phyloP scores from a whole-genome alignment of 148 eudicot genomes.

The Rhododendron simsii region DNA sequence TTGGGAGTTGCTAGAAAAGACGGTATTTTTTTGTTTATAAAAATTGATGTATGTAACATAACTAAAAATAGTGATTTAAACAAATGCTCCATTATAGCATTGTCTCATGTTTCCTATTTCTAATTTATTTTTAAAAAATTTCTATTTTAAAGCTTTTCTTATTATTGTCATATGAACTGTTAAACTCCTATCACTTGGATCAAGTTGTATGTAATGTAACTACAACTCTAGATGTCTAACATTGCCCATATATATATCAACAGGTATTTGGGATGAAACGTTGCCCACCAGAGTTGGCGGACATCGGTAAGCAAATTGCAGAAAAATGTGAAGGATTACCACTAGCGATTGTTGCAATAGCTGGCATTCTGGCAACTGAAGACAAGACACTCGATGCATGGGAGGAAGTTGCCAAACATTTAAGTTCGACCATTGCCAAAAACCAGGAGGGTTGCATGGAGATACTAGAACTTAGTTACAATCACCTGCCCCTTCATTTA shows the following conservation, averaged over 20 bases:
- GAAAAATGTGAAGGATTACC: slow-evolving; percentile 32
- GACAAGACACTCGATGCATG: slow-evolving; percentile 14
- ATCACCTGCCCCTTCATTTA: background rate
- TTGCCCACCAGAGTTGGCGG: slow-evolving; percentile 26
- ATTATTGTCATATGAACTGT: slow-evolving; percentile 1
- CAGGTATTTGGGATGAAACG: slow-evolving; percentile 11
- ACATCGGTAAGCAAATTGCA: slow-evolving; percentile 18
- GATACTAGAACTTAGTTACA: slow-evolving; percentile 8
- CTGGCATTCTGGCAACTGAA: slow-evolving; percentile 11
- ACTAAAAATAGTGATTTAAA: no score
- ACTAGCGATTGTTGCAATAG: slow-evolving; percentile 39
- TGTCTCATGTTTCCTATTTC: background rate
- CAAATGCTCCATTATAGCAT: background rate
- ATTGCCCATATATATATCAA: background rate
- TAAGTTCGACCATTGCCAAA: slow-evolving; percentile 17
- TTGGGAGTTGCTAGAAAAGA: background rate
- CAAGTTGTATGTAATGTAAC: background rate
- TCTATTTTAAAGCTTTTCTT: background rate
- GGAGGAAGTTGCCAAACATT: slow-evolving; percentile 15
- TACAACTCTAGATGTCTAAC: no score
- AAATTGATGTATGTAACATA: no score
- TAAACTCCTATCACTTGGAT: background rate
- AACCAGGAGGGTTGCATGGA: slow-evolving; percentile 20
- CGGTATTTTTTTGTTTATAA: background rate
- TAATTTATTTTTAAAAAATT: no score